A percentile compares a stretch with the other conserved stretches of the same genome.
Conservation (phyloP, 78 protist genomes). For the Dictyostelium capitatum region DNA sequence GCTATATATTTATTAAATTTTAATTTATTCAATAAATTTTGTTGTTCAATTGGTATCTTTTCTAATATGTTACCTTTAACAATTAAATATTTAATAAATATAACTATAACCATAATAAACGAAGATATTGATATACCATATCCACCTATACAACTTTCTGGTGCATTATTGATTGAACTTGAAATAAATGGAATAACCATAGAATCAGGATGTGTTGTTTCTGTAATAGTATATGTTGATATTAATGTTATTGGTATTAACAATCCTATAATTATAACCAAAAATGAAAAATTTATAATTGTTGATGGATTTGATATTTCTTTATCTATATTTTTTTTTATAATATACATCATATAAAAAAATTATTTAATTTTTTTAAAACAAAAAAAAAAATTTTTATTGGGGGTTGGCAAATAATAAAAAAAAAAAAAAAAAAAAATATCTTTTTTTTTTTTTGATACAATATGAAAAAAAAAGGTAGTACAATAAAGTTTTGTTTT, state of each 20-base stretch:
- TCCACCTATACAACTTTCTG: conserved; percentile 57
- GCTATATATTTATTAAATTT: background rate
- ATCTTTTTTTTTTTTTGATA: too few relatives aligned
- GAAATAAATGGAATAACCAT: conserved; percentile 10
- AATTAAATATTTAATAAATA: conserved; percentile 37
- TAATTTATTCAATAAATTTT: background rate
- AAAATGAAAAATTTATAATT: background rate
- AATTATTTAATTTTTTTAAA: too few relatives aligned
- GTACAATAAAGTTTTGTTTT: too few relatives aligned
- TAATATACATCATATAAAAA: too few relatives aligned
- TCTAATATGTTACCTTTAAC: conserved; percentile 13
- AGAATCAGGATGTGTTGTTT: background rate
- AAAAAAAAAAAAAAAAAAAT: too few relatives aligned
- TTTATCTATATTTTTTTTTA: too few relatives aligned
- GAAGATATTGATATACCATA: conserved; percentile 40
- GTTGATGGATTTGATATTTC: background rate
- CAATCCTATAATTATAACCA: background rate
- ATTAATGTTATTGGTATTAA: background rate
- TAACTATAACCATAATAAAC: conserved; percentile 33
- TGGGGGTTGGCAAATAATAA: too few relatives aligned
- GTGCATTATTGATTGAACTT: background rate
- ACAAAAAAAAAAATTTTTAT: too few relatives aligned
- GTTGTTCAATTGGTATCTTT: background rate
- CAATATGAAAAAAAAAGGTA: too few relatives aligned
- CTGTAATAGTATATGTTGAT: conserved; percentile 8